Evolutionary conservation across 176 grass and related monocot species (phyloP), one percentile per base, ranked within the genome.

Genomic region (Eleusine coracana): DNA sequence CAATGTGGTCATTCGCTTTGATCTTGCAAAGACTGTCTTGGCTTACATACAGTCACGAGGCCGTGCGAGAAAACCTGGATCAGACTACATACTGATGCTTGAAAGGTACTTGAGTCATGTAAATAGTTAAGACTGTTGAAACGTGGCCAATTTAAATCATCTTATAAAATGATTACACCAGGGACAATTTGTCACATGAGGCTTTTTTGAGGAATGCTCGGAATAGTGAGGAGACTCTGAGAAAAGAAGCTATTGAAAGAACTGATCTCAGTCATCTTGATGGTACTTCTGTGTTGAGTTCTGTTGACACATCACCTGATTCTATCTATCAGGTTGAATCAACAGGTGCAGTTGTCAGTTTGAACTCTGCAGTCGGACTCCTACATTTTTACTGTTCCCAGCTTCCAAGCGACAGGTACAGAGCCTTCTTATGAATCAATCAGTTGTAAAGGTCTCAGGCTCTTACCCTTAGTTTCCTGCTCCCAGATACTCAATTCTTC

Each of bases 1-100:
- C 89, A 99, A 99, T 93, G 96, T 99, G 27, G 96, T 99, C 67
- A 99, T 99, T 83, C 93, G 96, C 49, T 99, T 99, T 91, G 96
- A 99, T 85, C 92, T 99, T 85, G 93, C 96, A 46, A 99, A 99
- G 89, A 99, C 96, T 74, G 93, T 99, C 76, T 89, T 99, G 60
- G 96, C 96, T 58, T 99, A 99, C 85, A 93, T 99, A 73, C 96
- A 99, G 78, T 96, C 96, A 50, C 80, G 96, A 21, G 96, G 93
- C 71, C 96, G 96, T 86, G 96, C 96, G 61, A 93, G 96, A 85
- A 99, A 99, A 70, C 96, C 96, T 81, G 96, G 96, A 80, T 99
- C 96, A 36, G 96, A 99, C 74, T 99, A 96, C 83, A 96, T 99
- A 86, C 88, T 99, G 87, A 99, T 99, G 96, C 85, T 96, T 91